phyloP scores from a whole-genome alignment of 176 grass and related monocot genomes.

The Thinopyrum elongatum region DNA sequence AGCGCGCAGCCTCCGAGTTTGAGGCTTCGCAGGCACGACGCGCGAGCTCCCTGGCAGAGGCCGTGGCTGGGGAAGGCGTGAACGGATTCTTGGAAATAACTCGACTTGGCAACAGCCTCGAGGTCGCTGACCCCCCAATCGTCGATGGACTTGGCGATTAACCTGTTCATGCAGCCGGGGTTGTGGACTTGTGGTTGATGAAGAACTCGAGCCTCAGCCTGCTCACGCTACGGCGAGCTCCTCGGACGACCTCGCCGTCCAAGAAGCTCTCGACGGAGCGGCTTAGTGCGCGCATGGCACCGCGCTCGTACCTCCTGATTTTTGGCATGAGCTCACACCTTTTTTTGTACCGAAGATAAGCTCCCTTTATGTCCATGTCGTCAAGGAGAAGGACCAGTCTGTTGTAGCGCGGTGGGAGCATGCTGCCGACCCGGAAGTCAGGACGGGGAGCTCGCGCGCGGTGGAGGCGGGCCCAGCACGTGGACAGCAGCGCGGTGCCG shows the following conservation, averaged over 20 bases:
- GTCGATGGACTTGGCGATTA: slow-evolving; percentile 6
- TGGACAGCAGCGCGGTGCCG: background rate
- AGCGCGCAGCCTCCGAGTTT: background rate
- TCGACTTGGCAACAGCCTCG: background rate
- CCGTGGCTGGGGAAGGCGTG: background rate
- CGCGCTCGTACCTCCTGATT: background rate
- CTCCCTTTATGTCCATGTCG: background rate
- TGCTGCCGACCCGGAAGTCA: background rate
- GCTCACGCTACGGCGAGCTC: background rate
- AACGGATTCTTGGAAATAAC: too few relatives aligned
- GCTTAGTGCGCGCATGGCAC: background rate
- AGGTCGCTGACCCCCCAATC: slow-evolving; percentile 6
- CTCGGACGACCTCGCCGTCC: background rate
- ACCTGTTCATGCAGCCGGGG: background rate
- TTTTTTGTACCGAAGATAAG: background rate
- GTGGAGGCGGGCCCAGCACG: background rate
- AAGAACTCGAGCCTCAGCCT: background rate
- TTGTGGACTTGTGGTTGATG: background rate
- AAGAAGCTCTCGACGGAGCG: background rate
- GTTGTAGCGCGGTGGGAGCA: slow-evolving; percentile 11
- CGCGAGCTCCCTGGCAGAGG: background rate
- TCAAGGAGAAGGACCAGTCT: background rate
- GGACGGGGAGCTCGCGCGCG: background rate
- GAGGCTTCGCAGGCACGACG: background rate
- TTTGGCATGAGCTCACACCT: background rate